A percentile compares a stretch with the other conserved stretches of the same genome.
Evolutionary conservation across 495 filamentous ascomycete species (phyloP).

Genomic region (Niebla homalea): DNA sequence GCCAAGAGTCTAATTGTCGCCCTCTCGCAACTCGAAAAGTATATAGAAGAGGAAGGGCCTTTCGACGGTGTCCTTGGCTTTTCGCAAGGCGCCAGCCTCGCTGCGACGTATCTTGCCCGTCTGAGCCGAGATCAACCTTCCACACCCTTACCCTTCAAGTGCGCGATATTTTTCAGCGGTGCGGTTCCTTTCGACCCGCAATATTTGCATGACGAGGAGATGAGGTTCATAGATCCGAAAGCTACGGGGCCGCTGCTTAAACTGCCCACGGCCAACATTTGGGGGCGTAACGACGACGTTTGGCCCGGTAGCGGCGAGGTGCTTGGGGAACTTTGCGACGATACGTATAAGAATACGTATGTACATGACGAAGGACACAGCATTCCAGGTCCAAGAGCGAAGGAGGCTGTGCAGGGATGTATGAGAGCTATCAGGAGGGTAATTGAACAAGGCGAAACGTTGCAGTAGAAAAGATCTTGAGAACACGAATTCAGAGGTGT

Average conservation of each 20-base stretch:
- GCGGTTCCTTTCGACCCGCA: constrained; percentile 9
- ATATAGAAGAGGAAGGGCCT: constrained; percentile 26
- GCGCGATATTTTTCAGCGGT: constrained; percentile 18
- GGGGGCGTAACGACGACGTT: constrained; percentile 16
- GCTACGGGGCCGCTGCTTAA: constrained; percentile 1
- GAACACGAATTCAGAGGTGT: too few species aligned
- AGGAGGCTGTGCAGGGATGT: constrained; percentile 6
- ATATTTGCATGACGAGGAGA: constrained; percentile 3
- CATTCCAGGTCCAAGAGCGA: constrained; percentile 15
- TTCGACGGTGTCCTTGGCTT: constrained; percentile 36
- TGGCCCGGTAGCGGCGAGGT: constrained; percentile 2
- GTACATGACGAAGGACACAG: constrained; percentile 20
- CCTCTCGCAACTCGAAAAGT: constrained; percentile 22
- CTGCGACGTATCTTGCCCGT: constrained; percentile 23
- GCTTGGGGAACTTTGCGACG: constrained; percentile 10
- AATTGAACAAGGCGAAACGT: not conserved
- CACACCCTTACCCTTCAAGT: constrained; percentile 12
- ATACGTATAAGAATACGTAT: constrained; percentile 11
- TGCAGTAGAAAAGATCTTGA: too few species aligned
- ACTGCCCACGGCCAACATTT: constrained; percentile 24
- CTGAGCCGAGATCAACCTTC: constrained; percentile 16
- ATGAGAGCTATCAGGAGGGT: not conserved
- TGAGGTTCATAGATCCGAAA: constrained; percentile 2
- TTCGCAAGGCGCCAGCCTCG: constrained; percentile 31
- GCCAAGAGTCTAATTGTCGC: constrained; percentile 12